A percentile compares a stretch with the other conserved stretches of the same genome.
Evolutionary conservation across 2,329 filamentous ascomycete genomes (phyloP).

Genomic region (Nemania sp.): DNA sequence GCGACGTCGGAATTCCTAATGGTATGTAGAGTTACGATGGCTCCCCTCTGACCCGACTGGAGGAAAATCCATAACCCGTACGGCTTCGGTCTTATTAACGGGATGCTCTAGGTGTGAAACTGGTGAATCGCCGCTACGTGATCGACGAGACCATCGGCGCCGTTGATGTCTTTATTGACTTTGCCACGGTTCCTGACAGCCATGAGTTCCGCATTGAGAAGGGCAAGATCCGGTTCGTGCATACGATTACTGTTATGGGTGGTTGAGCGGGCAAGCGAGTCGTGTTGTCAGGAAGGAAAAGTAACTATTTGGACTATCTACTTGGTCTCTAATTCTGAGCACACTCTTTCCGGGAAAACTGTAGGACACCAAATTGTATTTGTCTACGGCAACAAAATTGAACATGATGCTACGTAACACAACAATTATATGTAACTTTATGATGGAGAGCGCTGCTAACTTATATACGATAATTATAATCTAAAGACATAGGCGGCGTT

Average conservation of each 20-base stretch:
- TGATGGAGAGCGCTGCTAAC: not conserved
- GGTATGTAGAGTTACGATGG: conserved; percentile 38
- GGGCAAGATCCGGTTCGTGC: conserved; percentile 51
- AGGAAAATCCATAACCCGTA: too few relatives aligned
- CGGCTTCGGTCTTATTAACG: not conserved
- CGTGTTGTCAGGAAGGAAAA: too few relatives aligned
- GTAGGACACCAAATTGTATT: not conserved
- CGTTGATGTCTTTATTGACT: conserved; percentile 51
- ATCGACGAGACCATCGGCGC: conserved; percentile 50
- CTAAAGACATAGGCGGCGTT: not conserved
- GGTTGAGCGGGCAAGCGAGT: not conserved
- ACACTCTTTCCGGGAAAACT: not conserved
- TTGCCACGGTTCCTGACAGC: conserved; percentile 51
- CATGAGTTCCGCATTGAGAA: conserved; percentile 53
- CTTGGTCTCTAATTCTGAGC: not conserved
- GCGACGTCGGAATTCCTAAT: conserved; percentile 54
- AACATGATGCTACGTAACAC: conserved; percentile 2
- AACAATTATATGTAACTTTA: not conserved
- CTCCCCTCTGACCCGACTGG: too few relatives aligned
- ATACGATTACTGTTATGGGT: conserved; percentile 52
- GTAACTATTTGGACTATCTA: not conserved
- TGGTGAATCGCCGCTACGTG: conserved; percentile 49
- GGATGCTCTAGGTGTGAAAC: conserved; percentile 42
- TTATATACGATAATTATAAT: not conserved
- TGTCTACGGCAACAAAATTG: conserved; percentile 6